Evolutionary conservation across 768 basidiomycete genomes (phyloP).

Genomic region (Collybiopsis luxurians): DNA sequence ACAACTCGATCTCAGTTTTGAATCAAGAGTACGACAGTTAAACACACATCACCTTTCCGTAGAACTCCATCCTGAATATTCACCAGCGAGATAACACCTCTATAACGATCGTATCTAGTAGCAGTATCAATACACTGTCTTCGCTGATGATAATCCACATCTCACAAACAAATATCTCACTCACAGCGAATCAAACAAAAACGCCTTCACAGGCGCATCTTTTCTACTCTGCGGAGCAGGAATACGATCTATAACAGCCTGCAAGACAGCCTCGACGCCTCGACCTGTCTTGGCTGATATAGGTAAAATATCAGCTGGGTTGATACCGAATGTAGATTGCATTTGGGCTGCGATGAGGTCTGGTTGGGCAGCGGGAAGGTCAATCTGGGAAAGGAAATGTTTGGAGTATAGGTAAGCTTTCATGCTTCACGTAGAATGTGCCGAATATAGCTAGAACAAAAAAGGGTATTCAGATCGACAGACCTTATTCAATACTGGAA

Average conservation of each 20-base stretch:
- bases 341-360: constrained; percentile 80
- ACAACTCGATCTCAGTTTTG: neutral
- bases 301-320: constrained; percentile 67
- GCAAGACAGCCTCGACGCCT: constrained; percentile 75
- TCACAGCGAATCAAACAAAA: constrained; percentile 92
- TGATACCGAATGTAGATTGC: constrained; percentile 76
- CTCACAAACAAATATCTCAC: constrained; percentile 20
- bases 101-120: constrained; percentile 86
- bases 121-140: neutral
- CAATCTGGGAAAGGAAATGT: constrained; percentile 55
- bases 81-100: constrained; percentile 92
- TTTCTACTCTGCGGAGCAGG: constrained; percentile 69
- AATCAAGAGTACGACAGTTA: neutral
- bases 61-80: constrained; percentile 78
- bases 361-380: constrained; percentile 86
- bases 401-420: too few species aligned
- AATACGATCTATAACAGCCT: constrained; percentile 79
- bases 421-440: too few species aligned
- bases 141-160: neutral
- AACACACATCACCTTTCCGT: constrained; percentile 59
- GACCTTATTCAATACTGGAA: constrained; percentile 94
- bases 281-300: constrained; percentile 93
- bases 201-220: constrained; percentile 66
- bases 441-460: too few species aligned
- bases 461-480: too few species aligned